A percentile compares a stretch with the other conserved stretches of the same genome.
phyloP scores from a whole-genome alignment of 192 early-diverging fungal genomes.

The Linnemannia hyalina region DNA sequence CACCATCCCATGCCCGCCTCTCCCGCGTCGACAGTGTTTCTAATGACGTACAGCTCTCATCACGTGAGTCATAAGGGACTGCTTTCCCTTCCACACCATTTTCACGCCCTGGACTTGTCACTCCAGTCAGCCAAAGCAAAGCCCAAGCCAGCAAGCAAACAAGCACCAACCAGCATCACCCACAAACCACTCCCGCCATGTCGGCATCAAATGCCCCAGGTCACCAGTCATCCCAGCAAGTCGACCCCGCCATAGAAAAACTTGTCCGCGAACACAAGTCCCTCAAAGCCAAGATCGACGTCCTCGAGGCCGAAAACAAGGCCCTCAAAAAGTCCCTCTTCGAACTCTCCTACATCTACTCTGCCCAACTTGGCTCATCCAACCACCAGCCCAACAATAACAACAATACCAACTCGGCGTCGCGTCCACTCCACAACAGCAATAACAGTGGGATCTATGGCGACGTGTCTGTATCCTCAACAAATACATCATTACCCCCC shows the following conservation, averaged over 20 bases:
- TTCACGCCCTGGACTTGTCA: not conserved
- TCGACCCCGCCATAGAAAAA: conserved; percentile 65
- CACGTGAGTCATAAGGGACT: not conserved
- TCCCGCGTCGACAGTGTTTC: not conserved
- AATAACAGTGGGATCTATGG: conserved; percentile 15
- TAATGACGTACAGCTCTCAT: conserved; percentile 5
- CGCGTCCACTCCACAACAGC: conserved; percentile 8
- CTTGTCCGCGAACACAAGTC: conserved; percentile 74
- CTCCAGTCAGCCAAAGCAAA: not conserved
- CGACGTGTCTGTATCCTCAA: not conserved
- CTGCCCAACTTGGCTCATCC: conserved; percentile 51
- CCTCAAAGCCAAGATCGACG: conserved; percentile 81
- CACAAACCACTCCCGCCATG: conserved; percentile 15
- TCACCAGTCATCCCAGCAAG: conserved; percentile 50
- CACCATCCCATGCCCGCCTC: not conserved
- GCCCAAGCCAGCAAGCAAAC: not conserved
- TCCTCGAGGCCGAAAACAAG: conserved; percentile 80
- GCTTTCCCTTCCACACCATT: not conserved
- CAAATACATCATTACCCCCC: not conserved
- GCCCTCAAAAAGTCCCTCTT: conserved; percentile 87
- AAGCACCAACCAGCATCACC: not conserved
- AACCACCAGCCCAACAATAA: conserved; percentile 32
- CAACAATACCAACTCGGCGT: conserved; percentile 62
- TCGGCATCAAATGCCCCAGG: conserved; percentile 38
- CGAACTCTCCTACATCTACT: conserved; percentile 82